Evolutionary conservation across 306 rosid species (phyloP).

Genomic region (Oemleria cerasiformis): DNA sequence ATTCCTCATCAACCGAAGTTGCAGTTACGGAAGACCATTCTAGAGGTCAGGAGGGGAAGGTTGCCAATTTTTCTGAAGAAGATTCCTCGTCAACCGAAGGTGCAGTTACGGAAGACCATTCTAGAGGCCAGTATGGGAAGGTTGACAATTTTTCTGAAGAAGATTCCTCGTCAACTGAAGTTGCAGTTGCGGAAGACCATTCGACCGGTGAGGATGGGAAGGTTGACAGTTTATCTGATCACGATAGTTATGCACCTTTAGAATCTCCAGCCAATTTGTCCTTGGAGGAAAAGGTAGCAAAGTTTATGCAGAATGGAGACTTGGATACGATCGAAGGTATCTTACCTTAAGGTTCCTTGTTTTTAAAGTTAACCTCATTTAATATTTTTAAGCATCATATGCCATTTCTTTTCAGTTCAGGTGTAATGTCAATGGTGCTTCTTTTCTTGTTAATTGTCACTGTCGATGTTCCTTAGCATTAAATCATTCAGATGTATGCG

Average conservation of each 20-base stretch:
- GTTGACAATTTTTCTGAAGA: conserved; percentile 33
- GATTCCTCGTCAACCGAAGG: conserved; percentile 25
- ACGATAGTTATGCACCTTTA: conserved; percentile 23
- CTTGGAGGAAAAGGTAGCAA: conserved; percentile 65
- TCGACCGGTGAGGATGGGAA: conserved; percentile 31
- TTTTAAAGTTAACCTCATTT: conserved; percentile 8
- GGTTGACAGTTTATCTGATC: conserved; percentile 33
- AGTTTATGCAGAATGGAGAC: conserved; percentile 74
- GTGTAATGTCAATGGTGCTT: neutral
- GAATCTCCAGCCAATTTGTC: conserved; percentile 35
- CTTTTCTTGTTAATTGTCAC: neutral
- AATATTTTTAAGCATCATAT: neutral
- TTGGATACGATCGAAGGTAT: conserved; percentile 69
- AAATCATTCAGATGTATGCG: neutral
- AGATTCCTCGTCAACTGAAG: conserved; percentile 25
- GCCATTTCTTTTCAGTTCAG: neutral
- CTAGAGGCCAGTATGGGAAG: conserved; percentile 32
- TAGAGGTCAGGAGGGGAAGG: conserved; percentile 32
- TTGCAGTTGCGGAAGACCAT: conserved; percentile 23
- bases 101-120: conserved; percentile 25
- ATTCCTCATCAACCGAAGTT: conserved; percentile 26
- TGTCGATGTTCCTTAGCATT: neutral
- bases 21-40: conserved; percentile 26
- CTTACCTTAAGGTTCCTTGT: conserved; percentile 13
- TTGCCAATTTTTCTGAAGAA: conserved; percentile 31